Percentiles rank a stretch among this genome's conserved stretches.
Evolutionary conservation across 2,329 filamentous ascomycete species (phyloP).

Genomic region (Exserohilum rostratum): DNA sequence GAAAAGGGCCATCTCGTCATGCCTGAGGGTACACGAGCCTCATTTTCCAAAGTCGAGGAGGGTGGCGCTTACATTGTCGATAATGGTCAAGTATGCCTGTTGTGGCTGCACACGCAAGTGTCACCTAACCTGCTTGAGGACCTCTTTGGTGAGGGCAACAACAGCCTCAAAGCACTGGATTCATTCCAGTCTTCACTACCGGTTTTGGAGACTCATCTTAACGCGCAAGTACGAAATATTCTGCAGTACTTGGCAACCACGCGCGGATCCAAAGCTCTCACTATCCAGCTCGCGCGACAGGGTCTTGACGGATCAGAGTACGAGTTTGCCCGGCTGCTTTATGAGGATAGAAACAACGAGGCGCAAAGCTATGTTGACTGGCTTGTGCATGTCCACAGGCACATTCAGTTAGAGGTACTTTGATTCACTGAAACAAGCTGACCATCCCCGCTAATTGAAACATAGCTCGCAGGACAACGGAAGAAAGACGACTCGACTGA

Average conservation of each 20-base stretch:
- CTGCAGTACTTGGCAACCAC: slow-evolving; percentile 81
- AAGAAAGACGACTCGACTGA: slow-evolving; percentile 67
- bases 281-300: slow-evolving; percentile 88
- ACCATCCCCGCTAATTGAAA: slow-evolving; percentile 13
- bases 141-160: slow-evolving; percentile 80
- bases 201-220: slow-evolving; percentile 87
- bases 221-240: slow-evolving; percentile 92
- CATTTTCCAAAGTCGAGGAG: slow-evolving; percentile 86
- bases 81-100: slow-evolving; percentile 87
- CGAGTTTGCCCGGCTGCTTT: slow-evolving; percentile 88
- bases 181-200: slow-evolving; percentile 81
- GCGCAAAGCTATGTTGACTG: slow-evolving; percentile 98
- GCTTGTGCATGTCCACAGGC: slow-evolving; percentile 92
- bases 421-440: not conserved
- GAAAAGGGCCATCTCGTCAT: slow-evolving; percentile 86
- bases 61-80: slow-evolving; percentile 94
- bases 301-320: slow-evolving; percentile 94
- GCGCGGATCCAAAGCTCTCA: slow-evolving; percentile 84
- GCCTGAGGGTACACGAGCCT: slow-evolving; percentile 79
- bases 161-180: slow-evolving; percentile 75
- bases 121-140: slow-evolving; percentile 90
- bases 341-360: slow-evolving; percentile 97
- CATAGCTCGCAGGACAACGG: slow-evolving; percentile 66
- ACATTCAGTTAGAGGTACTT: slow-evolving; percentile 80
- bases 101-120: slow-evolving; percentile 92